Base-by-base conservation (phyloP, 2,329 filamentous ascomycete genomes). In the Pseudogymnoascus sp. region DNA sequence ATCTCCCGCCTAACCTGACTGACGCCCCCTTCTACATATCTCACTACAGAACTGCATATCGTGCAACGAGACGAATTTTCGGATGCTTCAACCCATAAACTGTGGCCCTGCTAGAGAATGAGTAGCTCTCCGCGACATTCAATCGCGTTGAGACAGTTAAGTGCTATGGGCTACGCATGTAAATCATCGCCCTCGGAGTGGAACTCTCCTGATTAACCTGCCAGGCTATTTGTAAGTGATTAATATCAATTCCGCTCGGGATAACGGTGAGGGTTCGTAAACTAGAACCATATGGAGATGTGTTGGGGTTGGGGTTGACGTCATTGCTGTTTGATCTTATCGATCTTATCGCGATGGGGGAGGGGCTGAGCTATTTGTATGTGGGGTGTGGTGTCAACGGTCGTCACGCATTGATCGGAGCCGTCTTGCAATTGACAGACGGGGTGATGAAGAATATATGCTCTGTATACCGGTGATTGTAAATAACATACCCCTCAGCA, bases 261-360 rank as follows among this genome's bases (percentile, higher is more conserved):
- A 28, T 5, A 21, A 21, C n/a, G 41, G 4, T 30, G 45, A 52
- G 45, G 45, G 45, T 52, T 30, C 45, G 12, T 52, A 30, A 30
- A 30, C 13, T 12, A 52, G 30, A 18, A 7, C 45, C 23, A 21
- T 4, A 18, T 30, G 23, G 8, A 52, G 41, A 52, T 2, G 41
- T 6, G 8, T 18, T 4, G 41, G 5, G 41, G n/a, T 52, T 52
- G 23, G 26, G n/a, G 8, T 6, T 52, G 41, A 52, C 41, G 41
- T 52, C 41, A 52, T 52, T 1, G 41, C 3, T 18, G 41, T 30
- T 52, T 52, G 41, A 52, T 52, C 41, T 52, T 52, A 52, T 52
- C 41, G 41, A 52, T 52, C 41, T 52, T 52, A 52, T 52, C 41
- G 41, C 12, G 41, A 30, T 30, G n/a, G 23, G 41, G 41, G 41